Base-by-base conservation (phyloP, 23 red algal genomes). In the Cyanidiococcus yangmingshanensis region DNA sequence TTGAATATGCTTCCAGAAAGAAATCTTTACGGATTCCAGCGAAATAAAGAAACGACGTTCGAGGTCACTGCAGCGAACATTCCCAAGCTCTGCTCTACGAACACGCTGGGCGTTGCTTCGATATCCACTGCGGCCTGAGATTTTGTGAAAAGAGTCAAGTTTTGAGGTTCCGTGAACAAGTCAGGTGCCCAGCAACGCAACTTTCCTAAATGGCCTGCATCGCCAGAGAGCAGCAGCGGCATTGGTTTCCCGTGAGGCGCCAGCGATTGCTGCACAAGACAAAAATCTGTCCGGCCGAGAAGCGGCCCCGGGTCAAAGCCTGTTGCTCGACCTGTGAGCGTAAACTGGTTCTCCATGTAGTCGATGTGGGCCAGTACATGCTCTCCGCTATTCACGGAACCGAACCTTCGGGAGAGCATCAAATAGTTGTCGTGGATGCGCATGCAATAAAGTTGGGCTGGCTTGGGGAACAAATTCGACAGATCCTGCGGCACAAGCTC, bases 141-240 rank as follows among this genome's bases (percentile, higher is more conserved):
- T 21, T 7, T 21, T 15, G 21, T 21, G 45, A 7, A 7, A 21
- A 54, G 45, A 21, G 7, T 54, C 45, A 54, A 21, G 45, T 21
- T 15, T 15, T 15, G 21, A 21, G 45, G 21, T 54, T 54, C 45
- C 21, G 45, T 17, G 27, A 35, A 27, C 7, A 35, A 12, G 7
- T 29, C 63, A 27, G 63, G n/a, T 29, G 63, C 32, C 63, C 63
- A 71, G 32, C 32, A 71, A 29, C n/a, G n/a, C 16, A 71, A 7
- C n/a, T 12, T 29, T 25, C 32, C 32, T 7, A 29, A 29, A 2
- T 7, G 27, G 3, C 32, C 7, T 29, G 63, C 63, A 29, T 71
- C 63, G 27, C 63, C 63, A 29, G 63, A 71, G 3, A 71, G 32
- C 16, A 71, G 21, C 63, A 71, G n/a, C 7, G 63, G n/a, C n/a